phyloP scores from a whole-genome alignment of 441 rosid genomes.

The Raphanus hybrid region DNA sequence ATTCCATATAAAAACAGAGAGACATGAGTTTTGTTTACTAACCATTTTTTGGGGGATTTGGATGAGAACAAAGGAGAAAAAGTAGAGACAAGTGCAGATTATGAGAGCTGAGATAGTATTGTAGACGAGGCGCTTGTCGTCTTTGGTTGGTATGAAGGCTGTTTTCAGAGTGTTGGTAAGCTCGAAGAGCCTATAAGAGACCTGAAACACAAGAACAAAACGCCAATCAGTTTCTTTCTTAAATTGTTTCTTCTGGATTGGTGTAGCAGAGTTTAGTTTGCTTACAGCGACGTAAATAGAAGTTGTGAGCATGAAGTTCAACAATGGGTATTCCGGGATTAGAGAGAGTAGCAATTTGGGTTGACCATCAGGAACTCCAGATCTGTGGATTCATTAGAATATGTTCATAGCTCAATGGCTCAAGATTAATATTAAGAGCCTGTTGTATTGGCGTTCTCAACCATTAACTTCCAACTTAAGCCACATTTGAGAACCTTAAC shows the following conservation, averaged over 20 bases:
- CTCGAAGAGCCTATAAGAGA: constrained; percentile 68
- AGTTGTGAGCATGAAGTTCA: constrained; percentile 80
- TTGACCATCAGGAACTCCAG: constrained; percentile 69
- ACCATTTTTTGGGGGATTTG: constrained; percentile 83
- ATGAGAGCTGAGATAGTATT: constrained; percentile 54
- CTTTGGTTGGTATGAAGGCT: constrained; percentile 69
- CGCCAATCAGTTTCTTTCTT: constrained; percentile 28
- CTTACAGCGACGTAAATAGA: constrained; percentile 73
- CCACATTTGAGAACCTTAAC: constrained; percentile 12
- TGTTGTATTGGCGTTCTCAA: constrained; percentile 42
- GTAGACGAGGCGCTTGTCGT: constrained; percentile 60
- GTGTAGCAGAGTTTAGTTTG: constrained; percentile 9
- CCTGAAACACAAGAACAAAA: constrained; percentile 46
- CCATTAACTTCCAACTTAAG: constrained; percentile 30
- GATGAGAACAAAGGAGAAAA: constrained; percentile 62
- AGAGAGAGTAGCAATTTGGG: constrained; percentile 77
- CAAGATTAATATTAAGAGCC: not conserved
- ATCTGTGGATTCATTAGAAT: constrained; percentile 47
- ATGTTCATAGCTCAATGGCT: not conserved
- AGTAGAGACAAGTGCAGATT: constrained; percentile 59
- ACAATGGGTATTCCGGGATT: constrained; percentile 70
- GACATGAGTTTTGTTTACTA: constrained; percentile 26
- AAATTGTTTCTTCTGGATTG: not conserved
- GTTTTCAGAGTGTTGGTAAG: constrained; percentile 66
- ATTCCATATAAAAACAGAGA: constrained; percentile 12